Evolutionary conservation across 768 basidiomycete genomes (phyloP), one percentile per base, ranked within the genome.

Genomic region (Gautieria morchelliformis): DNA sequence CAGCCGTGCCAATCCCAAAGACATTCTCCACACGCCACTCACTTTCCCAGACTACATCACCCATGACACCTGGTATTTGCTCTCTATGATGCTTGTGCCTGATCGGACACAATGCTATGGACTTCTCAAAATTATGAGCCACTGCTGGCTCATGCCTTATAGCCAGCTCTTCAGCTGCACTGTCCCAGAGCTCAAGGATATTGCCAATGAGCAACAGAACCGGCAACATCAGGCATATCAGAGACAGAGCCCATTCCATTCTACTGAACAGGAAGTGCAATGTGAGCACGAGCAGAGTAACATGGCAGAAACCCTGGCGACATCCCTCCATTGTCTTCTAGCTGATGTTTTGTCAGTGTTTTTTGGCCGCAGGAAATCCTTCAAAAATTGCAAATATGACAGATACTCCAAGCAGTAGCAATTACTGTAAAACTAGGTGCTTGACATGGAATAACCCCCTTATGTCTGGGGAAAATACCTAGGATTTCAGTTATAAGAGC

Each of bases 1-100:
- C 70, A 96, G 98, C 71, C 96, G 96, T 1, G 87, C 85, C 30
- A 99, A 98, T 69, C 96, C 96, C 5, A 96, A 98, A 56, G 96
- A 99, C 73, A 99, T 99, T 71, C 87, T 98, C 72, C 93, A 86
- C 75, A 99, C 96, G 1, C 89, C 89, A 10, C 83, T 98, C 60
- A 89, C 91, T 22, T 97, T 98, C 76, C 95, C 94, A n/a, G 91
- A 95, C 47, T 95, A 95, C 70, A 83, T 97, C 64, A 89, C 91
- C 5, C 67, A 78, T 9, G 83, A 86, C 57, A 93, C 93, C 33
- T 79, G 91, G 51, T 84, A 93, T 65, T 78, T 98, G 19, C 77
- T 98, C 7, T 77, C 82, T 56, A 81, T 84, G 68, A 98, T 98
- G 94, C 87, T 98, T 58, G 93, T 97, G 3, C 91, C 94, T 9